Conservation (phyloP, 1,139 yeast species). For the Saccharomyces hybrid region DNA sequence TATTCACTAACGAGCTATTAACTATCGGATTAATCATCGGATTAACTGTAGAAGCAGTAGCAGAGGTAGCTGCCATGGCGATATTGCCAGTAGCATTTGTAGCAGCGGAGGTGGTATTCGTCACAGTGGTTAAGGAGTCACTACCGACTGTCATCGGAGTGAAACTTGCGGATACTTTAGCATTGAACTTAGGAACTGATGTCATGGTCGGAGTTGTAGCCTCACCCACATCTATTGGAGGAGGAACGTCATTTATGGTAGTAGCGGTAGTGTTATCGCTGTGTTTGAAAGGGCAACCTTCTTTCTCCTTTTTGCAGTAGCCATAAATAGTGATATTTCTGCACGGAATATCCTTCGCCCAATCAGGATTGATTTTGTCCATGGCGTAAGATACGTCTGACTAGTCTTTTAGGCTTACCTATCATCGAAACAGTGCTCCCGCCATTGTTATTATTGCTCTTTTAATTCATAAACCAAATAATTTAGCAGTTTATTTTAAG, state of each 20-base stretch:
- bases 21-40: not conserved
- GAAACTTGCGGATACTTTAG: conserved; percentile 30
- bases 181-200: conserved; percentile 25
- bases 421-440: not conserved
- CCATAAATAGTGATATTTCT: conserved; percentile 82
- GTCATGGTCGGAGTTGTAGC: conserved; percentile 8
- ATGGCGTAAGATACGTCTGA: conserved; percentile 8
- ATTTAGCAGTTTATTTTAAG: not conserved
- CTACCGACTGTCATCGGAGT: conserved; percentile 19
- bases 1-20: not conserved
- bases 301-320: conserved; percentile 79
- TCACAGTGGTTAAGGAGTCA: conserved; percentile 2
- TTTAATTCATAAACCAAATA: not conserved
- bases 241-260: not conserved
- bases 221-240: not conserved
- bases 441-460: not conserved
- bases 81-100: conserved; percentile 12
- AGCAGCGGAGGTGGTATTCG: conserved; percentile 4
- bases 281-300: conserved; percentile 82
- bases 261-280: conserved; percentile 17
- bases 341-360: conserved; percentile 77
- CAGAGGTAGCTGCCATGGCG: conserved; percentile 7
- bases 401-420: not conserved
- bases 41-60: conserved; percentile 5
- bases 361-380: conserved; percentile 34